phyloP scores from a whole-genome alignment of 139 green algal genomes.

The Gonium pectorale region DNA sequence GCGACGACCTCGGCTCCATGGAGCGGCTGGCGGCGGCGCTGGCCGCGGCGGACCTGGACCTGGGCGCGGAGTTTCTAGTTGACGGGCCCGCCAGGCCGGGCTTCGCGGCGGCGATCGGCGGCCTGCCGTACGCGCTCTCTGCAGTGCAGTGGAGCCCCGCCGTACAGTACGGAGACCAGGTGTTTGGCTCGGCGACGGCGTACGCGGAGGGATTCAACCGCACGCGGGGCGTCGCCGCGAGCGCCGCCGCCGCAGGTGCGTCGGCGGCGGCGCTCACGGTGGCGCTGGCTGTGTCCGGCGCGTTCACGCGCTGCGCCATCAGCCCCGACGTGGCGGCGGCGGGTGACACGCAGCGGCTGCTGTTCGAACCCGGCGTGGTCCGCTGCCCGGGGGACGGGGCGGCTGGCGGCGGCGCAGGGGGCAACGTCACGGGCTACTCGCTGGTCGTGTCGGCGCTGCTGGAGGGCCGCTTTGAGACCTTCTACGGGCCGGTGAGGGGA shows the following conservation, averaged over 20 bases:
- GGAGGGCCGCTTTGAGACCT: not conserved
- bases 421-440: slow-evolving; percentile 5
- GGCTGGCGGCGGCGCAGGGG: not conserved
- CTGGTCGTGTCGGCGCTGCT: slow-evolving; percentile 9
- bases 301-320: slow-evolving; percentile 10
- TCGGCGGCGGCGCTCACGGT: slow-evolving; percentile 31
- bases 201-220: not conserved
- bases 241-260: slow-evolving; percentile 3
- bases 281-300: not conserved
- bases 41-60: not conserved
- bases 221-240: not conserved
- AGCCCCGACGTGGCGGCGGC: not conserved
- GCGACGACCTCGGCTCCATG: not conserved
- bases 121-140: not conserved
- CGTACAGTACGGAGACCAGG: not conserved
- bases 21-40: not conserved
- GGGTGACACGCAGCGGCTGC: not conserved
- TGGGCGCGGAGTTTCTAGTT: not conserved
- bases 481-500: slow-evolving; percentile 31
- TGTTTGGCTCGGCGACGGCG: not conserved
- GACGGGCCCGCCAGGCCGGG: not conserved
- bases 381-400: too few species aligned
- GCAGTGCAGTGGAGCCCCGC: not conserved
- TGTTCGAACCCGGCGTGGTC: slow-evolving; percentile 9
- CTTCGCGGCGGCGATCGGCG: not conserved